Evolutionary conservation across 768 basidiomycete species (phyloP), one percentile per base, ranked within the genome.

Genomic region (Amanita pallidorosea): DNA sequence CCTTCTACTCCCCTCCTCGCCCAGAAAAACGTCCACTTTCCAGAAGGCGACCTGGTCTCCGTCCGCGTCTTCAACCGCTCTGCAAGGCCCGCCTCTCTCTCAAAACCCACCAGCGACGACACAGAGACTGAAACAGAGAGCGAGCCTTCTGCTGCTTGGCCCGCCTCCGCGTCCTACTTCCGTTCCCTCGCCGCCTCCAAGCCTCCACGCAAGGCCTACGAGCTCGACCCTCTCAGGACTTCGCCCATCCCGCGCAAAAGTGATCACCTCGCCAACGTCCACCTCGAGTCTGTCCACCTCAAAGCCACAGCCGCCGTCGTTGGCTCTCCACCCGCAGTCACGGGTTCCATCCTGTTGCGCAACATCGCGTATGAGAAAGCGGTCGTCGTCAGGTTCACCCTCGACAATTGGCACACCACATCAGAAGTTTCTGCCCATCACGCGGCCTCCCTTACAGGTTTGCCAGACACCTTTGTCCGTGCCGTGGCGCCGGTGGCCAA

Each of bases 351-450:
- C 51, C 76, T 90, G 45, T 90, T 92, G 17, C 79, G 83, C 56
- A 97, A 98, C 63, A 57, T 96, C 48, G 71, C 87, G 0, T 98
- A 87, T 55, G 83, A 88, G 63, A 98, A 98, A 67, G 73, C 77
- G 47, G 83, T 97, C 42, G 81, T 78, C 0, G 75, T 96, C 0
- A 72, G 94, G 1, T 98, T 94, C 63, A 97, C 95, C 1, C 71
- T 95, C 43, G 95, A 97, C 64, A 81, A 86, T 44, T 98, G 95
- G 95, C 80, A 85, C 55, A 98, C 94, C 3, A 88, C 88, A 0
- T 84, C 81, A 38, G 95, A 98, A 63, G 91, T 96, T 29, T 54
- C 65, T 38, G 83, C 74, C n/a, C 65, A 60, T 42, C 66, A 82
- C 54, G 58, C 67, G 34, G 64, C 64, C n/a, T 73, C 72, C 15